Base-by-base conservation (phyloP, 2,329 filamentous ascomycete genomes). In the Coleophoma crateriformis region DNA sequence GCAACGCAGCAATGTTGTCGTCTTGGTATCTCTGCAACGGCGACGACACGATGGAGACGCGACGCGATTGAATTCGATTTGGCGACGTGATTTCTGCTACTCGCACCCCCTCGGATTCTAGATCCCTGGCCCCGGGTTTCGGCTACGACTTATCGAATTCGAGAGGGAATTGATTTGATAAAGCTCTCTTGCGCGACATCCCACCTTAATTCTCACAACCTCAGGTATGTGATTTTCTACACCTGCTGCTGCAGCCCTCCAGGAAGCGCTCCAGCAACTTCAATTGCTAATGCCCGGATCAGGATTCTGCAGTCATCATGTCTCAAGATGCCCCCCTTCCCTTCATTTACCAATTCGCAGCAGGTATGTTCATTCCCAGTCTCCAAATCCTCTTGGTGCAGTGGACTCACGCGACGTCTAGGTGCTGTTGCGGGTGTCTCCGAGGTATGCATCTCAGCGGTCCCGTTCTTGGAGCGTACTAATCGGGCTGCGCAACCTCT, bases 391-490 rank as follows among this genome's bases (percentile, higher is more conserved):
- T 27, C 27, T 4, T 27, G 6, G 8, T 27, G 27, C 27, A 27
- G 8, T 27, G 8, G 27, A 27, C 27, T 27, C 17, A 63, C 62
- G 55, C 34, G 54, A 54, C 60, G 35, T 61, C 3, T 49, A 88
- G 85, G 87, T 75, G 94, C 94, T 68, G 88, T 99, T 67, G 94
- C 94, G 66, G 94, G 94, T 78, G 91, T 99, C 58, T 97, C 92
- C 63, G 94, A 99, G 82, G 90, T 91, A 77, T 72, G 85, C 74
- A 47, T 39, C 20, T 51, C n/a, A 27, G 27, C 6, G 27, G 6
- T 27, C 6, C 27, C 27, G 34, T 15, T 33, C 6, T 38, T 50
- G 43, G 20, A 53, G 33, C 38, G 11, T 33, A 48, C 47, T 33
- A 43, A 39, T 52, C 63, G 50, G 63, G 54, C 58, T 47, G 39